phyloP scores from a whole-genome alignment of 495 filamentous ascomycete species.

The Talaromyces trachyspermus region DNA sequence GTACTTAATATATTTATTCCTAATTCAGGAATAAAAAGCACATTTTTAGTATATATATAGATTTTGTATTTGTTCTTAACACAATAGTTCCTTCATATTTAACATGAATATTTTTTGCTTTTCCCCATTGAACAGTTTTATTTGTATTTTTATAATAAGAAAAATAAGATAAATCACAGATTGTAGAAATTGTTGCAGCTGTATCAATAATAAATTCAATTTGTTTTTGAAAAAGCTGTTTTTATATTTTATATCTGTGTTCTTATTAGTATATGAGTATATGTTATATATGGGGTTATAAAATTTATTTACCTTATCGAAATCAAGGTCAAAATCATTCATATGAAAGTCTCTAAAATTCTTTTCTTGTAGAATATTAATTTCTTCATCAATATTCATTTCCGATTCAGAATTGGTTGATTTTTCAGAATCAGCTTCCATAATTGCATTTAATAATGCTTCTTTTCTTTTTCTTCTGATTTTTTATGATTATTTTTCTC shows the following conservation, averaged over 20 bases:
- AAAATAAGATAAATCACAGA: not conserved
- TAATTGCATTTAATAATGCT: too few species aligned
- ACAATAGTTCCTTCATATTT: constrained; percentile 3
- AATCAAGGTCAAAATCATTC: not conserved
- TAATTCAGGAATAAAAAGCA: constrained; percentile 1
- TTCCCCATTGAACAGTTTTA: not conserved
- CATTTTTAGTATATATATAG: not conserved
- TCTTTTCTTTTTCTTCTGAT: not conserved
- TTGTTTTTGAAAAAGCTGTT: not conserved
- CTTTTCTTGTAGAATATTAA: not conserved
- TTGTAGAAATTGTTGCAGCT: not conserved
- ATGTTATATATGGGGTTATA: not conserved
- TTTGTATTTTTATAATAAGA: not conserved
- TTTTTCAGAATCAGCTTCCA: too few species aligned
- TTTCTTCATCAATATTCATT: constrained; percentile 2
- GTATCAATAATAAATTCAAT: constrained; percentile 4
- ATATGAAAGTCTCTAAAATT: not conserved
- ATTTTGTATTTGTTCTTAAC: not conserved
- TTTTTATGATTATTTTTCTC: not conserved
- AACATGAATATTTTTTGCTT: not conserved
- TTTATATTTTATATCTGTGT: not conserved
- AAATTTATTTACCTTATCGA: not conserved
- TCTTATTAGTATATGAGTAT: not conserved
- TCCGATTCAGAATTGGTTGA: too few species aligned
- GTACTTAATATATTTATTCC: not conserved